Percentiles rank a stretch among this genome's conserved stretches.
phyloP scores from a whole-genome alignment of 306 rosid species.

The Medicago lupulina region DNA sequence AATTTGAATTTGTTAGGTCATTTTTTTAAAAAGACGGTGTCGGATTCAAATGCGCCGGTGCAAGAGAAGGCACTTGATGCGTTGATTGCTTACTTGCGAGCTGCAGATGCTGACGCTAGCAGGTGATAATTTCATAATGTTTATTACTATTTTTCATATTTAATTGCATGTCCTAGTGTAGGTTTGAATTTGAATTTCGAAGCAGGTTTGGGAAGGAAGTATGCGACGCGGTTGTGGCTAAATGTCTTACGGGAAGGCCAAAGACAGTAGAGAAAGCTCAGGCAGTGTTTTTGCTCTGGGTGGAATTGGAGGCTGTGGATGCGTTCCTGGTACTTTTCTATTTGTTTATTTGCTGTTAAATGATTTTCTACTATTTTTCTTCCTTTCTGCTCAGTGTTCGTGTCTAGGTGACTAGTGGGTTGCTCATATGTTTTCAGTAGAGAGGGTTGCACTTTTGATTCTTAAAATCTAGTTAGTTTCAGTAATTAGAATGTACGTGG shows the following conservation, averaged over 20 bases:
- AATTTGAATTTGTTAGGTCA: slow-evolving; percentile 61
- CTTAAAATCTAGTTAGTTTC: background rate
- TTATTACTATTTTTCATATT: background rate
- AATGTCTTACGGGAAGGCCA: slow-evolving; percentile 96
- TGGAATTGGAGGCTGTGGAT: slow-evolving; percentile 96
- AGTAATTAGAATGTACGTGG: background rate
- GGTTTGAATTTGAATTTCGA: slow-evolving; percentile 33
- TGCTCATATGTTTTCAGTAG: slow-evolving; percentile 16
- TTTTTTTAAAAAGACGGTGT: slow-evolving; percentile 80
- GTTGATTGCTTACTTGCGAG: slow-evolving; percentile 85
- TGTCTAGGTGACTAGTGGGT: slow-evolving; percentile 19
- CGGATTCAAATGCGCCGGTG: slow-evolving; percentile 96
- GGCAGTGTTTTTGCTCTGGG: slow-evolving; percentile 91
- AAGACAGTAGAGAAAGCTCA: slow-evolving; percentile 99
- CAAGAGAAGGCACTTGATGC: slow-evolving; percentile 99
- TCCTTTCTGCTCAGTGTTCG: background rate
- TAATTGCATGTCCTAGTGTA: slow-evolving; percentile 28
- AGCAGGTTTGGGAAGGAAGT: slow-evolving; percentile 84
- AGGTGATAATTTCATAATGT: slow-evolving; percentile 55
- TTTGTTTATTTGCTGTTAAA: slow-evolving; percentile 11
- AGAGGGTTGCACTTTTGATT: background rate
- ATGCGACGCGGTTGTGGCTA: slow-evolving; percentile 89
- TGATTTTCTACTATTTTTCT: background rate
- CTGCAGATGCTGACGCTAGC: slow-evolving; percentile 94
- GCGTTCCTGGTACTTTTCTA: slow-evolving; percentile 76